Evolutionary conservation across 345 rosid genomes (phyloP), one percentile per base, ranked within the genome.

Genomic region (Theobroma cacao): DNA sequence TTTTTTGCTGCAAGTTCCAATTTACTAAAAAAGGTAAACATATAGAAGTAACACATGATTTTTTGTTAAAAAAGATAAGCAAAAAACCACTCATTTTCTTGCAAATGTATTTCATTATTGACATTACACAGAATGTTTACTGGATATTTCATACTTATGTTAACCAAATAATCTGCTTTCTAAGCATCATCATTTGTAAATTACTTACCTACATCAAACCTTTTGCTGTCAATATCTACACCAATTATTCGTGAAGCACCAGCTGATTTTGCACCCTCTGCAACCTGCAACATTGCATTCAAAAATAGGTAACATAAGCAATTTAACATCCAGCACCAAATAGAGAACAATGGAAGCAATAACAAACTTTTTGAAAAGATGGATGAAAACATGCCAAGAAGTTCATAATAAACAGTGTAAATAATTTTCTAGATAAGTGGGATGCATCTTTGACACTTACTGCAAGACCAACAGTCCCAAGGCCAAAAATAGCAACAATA

Each of bases 381-480:
- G 5, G 62, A 20, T 31, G 20, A 62, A 65, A 61, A 18, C 43
- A 56, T 36, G 41, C 74, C 15, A 30, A 34, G 55, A 52, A 38
- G 22, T 56, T 72, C 71, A 22, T 72, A 45, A 33, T 67, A 11
- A 41, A 31, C 7, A 20, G 18, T 40, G 24, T 31, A 55, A 53
- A 71, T 9, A 62, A 69, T 64, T 5, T 59, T 65, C 18, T 11
- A 15, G 3, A 22, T 2, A 73, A 45, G 13, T 38, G 20, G 2
- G 64, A 73, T 47, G 59, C 34, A 43, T 9, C 40, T 62, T 70
- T 41, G 73, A 56, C 30, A 87, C 98, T 87, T 84, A 94, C 99
- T 14, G 98, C 99, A 82, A 97, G 99, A 40, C 99, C 99, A 75
- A 97, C 93, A 38, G 99, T 94, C 17, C 99, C 99, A 84, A 94